Evolutionary conservation across 306 rosid species (phyloP).

Genomic region (Abrus pulchellus): DNA sequence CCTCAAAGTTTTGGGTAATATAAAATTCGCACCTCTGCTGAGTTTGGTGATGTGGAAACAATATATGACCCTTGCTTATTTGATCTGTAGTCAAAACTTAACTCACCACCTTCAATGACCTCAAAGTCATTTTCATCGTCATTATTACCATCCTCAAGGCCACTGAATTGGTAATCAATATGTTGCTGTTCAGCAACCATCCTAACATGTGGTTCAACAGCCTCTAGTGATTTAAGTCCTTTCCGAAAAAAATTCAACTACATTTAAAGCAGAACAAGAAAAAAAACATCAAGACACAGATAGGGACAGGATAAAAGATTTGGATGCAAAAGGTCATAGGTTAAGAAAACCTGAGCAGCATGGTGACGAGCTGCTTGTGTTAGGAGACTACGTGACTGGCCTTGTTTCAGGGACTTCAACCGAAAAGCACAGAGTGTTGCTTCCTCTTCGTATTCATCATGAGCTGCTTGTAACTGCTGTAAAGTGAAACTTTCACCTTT

Average conservation of each 20-base stretch:
- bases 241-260: constrained; percentile 90
- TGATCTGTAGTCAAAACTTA: constrained; percentile 78
- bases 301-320: constrained; percentile 23
- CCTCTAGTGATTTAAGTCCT: constrained; percentile 87
- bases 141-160: constrained; percentile 68
- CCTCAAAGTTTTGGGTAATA: constrained; percentile 2
- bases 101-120: constrained; percentile 63
- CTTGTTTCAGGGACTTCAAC: constrained; percentile 86
- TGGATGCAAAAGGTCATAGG: constrained; percentile 36
- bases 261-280: constrained; percentile 44
- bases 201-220: constrained; percentile 87
- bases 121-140: constrained; percentile 55
- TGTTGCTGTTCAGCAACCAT: constrained; percentile 70
- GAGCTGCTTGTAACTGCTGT: constrained; percentile 79
- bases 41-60: constrained; percentile 64
- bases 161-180: constrained; percentile 83
- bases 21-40: constrained; percentile 70
- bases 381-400: constrained; percentile 88
- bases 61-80: constrained; percentile 63
- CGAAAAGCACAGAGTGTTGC: constrained; percentile 83
- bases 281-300: constrained; percentile 36
- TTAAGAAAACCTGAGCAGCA: constrained; percentile 78
- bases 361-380: constrained; percentile 96
- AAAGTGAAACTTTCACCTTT: constrained; percentile 67
- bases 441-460: constrained; percentile 72